Evolutionary conservation across 2,329 filamentous ascomycete species (phyloP).

Genomic region (Stagonosporopsis cucurbitacearum): DNA sequence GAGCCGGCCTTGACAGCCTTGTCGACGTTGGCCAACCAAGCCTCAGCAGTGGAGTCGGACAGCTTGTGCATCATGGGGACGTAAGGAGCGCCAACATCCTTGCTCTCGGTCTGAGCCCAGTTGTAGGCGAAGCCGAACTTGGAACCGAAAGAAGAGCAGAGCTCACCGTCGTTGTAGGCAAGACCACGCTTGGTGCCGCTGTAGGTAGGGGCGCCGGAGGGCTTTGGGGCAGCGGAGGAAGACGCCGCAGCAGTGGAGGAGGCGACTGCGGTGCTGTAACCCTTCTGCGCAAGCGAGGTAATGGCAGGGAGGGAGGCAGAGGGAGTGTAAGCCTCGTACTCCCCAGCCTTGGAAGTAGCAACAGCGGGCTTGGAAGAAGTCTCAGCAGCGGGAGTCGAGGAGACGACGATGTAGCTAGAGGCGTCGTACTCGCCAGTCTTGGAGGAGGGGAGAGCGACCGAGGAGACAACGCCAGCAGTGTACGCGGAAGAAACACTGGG

Average conservation of each 20-base stretch:
- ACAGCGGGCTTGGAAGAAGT: slow-evolving; percentile 18
- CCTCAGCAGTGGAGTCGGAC: slow-evolving; percentile 28
- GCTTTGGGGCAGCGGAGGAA: slow-evolving; percentile 24
- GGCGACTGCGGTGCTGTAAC: slow-evolving; percentile 12
- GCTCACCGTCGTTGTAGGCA: slow-evolving; percentile 67
- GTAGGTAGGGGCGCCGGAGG: slow-evolving; percentile 35
- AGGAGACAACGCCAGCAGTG: slow-evolving; percentile 23
- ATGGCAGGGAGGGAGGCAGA: slow-evolving; percentile 9
- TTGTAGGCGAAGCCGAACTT: slow-evolving; percentile 70
- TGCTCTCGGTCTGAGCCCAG: slow-evolving; percentile 60
- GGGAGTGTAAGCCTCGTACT: slow-evolving; percentile 22
- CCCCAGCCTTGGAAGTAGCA: slow-evolving; percentile 23
- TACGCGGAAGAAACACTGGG: slow-evolving; percentile 21
- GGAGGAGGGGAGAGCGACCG: slow-evolving; percentile 16
- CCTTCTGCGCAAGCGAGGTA: slow-evolving; percentile 20
- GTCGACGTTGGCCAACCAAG: slow-evolving; percentile 51
- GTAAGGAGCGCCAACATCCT: slow-evolving; percentile 60
- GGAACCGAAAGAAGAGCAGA: slow-evolving; percentile 60
- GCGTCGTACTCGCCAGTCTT: slow-evolving; percentile 19
- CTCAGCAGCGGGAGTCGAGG: slow-evolving; percentile 20
- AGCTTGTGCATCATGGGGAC: slow-evolving; percentile 61
- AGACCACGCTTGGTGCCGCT: slow-evolving; percentile 67
- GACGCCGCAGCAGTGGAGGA: slow-evolving; percentile 23
- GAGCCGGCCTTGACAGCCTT: slow-evolving; percentile 41
- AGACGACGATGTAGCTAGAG: slow-evolving; percentile 17